phyloP scores from a whole-genome alignment of 257 asterid genomes.

The Craterostigma plantagineum region DNA sequence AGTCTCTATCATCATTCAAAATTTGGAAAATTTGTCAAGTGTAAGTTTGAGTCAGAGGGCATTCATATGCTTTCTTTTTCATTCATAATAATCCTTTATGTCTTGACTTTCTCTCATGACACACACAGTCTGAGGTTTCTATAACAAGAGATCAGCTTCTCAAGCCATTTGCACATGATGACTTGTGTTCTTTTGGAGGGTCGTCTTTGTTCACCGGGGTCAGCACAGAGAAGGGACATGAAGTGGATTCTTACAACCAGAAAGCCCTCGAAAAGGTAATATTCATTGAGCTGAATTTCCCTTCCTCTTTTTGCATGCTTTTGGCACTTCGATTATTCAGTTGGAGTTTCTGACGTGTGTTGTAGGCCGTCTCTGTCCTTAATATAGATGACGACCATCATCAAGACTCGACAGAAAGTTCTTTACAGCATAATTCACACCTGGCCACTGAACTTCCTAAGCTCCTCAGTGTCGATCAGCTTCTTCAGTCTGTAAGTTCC shows the following conservation, averaged over 20 bases:
- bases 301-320: too few species aligned
- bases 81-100: slow-evolving; percentile 4
- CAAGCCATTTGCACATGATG: slow-evolving; percentile 53
- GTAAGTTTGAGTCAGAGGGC: slow-evolving; percentile 17
- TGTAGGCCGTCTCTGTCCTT: slow-evolving; percentile 35
- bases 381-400: slow-evolving; percentile 25
- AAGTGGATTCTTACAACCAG: slow-evolving; percentile 14
- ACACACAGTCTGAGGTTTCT: slow-evolving; percentile 39
- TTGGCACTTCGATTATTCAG: slow-evolving; percentile 9
- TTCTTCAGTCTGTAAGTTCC: slow-evolving; percentile 69
- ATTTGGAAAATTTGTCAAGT: slow-evolving; percentile 33
- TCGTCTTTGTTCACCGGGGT: slow-evolving; percentile 18
- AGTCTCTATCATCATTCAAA: slow-evolving; percentile 45
- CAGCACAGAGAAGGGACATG: slow-evolving; percentile 16
- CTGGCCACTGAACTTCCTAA: slow-evolving; percentile 27
- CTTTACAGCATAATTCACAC: slow-evolving; percentile 15
- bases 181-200: slow-evolving; percentile 32
- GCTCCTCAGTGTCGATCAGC: slow-evolving; percentile 74
- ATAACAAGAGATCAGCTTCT: slow-evolving; percentile 40
- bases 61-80: too few species aligned
- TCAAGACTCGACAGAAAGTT: slow-evolving; percentile 22
- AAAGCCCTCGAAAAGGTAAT: slow-evolving; percentile 28
- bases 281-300: neutral
- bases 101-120: slow-evolving; percentile 1
- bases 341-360: slow-evolving; percentile 8